Conservation (phyloP, 371 early-diverging fungal genomes). For the Mortierella sp. region DNA sequence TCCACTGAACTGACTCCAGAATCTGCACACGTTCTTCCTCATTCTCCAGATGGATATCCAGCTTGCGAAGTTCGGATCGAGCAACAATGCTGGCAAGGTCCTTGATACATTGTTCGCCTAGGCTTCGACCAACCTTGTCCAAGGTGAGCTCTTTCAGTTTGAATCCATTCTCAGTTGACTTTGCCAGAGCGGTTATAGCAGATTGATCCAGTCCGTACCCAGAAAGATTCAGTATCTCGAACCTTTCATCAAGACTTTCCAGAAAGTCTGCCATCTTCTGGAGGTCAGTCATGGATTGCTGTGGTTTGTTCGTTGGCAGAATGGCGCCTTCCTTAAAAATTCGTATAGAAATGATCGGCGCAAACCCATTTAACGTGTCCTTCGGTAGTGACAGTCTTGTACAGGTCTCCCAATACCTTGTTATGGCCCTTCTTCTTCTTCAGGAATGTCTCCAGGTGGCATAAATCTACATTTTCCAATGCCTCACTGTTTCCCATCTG, state of each 20-base stretch:
- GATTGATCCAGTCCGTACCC: too few relatives aligned
- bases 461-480: slow-evolving; percentile 19
- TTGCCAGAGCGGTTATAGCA: too few relatives aligned
- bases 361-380: slow-evolving; percentile 34
- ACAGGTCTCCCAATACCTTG: slow-evolving; percentile 17
- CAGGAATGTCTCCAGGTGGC: slow-evolving; percentile 10
- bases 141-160: too few relatives aligned
- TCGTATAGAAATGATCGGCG: slow-evolving; percentile 17
- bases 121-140: too few relatives aligned
- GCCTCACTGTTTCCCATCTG: not conserved
- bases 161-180: too few relatives aligned
- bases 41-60: not conserved
- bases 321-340: too few relatives aligned
- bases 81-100: slow-evolving; percentile 1
- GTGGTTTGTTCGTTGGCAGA: too few relatives aligned
- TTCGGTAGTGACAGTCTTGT: slow-evolving; percentile 6
- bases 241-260: too few relatives aligned
- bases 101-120: not conserved
- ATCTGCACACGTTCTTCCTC: not conserved
- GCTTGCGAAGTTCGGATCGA: not conserved
- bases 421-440: slow-evolving; percentile 2
- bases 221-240: too few relatives aligned
- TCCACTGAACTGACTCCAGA: not conserved
- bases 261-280: too few relatives aligned
- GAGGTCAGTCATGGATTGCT: too few relatives aligned